Conservation (phyloP, 495 filamentous ascomycete species). For the Aspergillus biplanus region DNA sequence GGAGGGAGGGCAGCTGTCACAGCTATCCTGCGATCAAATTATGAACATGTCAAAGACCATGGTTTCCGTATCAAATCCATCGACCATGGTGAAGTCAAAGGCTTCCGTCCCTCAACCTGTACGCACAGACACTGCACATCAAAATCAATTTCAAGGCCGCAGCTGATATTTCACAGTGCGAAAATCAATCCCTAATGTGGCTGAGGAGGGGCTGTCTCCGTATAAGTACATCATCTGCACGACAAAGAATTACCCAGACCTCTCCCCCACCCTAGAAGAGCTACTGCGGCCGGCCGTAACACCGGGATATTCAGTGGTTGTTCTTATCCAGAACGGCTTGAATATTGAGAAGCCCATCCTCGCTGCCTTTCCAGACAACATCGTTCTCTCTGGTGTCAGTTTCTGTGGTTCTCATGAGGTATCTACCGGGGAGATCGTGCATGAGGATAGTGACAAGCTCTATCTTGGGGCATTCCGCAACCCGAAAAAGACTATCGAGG, state of each 20-base stretch:
- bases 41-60: conserved; percentile 45
- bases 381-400: not conserved
- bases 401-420: conserved; percentile 15
- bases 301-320: conserved; percentile 49
- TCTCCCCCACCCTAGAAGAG: conserved; percentile 34
- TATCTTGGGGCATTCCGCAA: conserved; percentile 48
- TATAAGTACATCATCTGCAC: conserved; percentile 58
- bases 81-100: conserved; percentile 30
- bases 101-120: conserved; percentile 29
- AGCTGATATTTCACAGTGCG: not conserved
- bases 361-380: conserved; percentile 1
- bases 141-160: not conserved
- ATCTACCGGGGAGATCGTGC: conserved; percentile 44
- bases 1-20: conserved; percentile 45
- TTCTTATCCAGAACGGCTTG: conserved; percentile 66
- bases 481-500: conserved; percentile 19
- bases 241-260: conserved; percentile 48
- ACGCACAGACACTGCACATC: not conserved
- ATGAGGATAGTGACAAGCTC: conserved; percentile 42
- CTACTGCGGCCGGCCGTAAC: conserved; percentile 57
- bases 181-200: conserved; percentile 40
- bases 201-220: conserved; percentile 20
- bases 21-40: conserved; percentile 60
- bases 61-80: conserved; percentile 57
- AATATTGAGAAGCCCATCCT: conserved; percentile 62